Percentiles rank a stretch among this genome's conserved stretches.
These are phyloP conservation scores for Solanum raphanifolium DNA, from an alignment of 257 asterid genomes.

Conservation along the genomic window DNA sequence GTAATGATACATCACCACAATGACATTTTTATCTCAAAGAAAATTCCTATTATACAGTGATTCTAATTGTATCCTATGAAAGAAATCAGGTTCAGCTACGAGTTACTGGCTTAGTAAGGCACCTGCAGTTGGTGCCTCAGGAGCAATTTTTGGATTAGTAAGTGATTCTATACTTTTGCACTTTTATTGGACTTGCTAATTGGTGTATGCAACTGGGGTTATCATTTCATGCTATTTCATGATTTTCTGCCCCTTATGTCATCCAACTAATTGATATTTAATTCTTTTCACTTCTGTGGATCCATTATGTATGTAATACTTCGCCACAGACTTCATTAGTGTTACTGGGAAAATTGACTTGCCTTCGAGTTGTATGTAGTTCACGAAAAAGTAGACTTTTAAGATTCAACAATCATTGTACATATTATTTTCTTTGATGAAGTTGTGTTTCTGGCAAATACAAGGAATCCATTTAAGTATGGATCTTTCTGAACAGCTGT, in stretches of 20 bases:
- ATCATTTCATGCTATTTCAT: not conserved
- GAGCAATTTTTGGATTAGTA: constrained; percentile 92
- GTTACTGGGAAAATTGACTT: not conserved
- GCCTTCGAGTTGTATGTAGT: not conserved
- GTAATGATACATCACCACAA: constrained; percentile 29
- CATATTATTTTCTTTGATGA: not conserved
- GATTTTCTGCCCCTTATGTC: not conserved
- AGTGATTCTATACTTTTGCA: constrained; percentile 8
- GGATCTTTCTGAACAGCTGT: not conserved
- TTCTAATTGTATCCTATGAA: constrained; percentile 12
- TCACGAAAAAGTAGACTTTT: not conserved
- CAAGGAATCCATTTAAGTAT: not conserved
- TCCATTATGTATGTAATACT: not conserved
- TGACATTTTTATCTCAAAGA: constrained; percentile 8
- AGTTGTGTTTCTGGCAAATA: not conserved
- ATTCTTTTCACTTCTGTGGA: not conserved
- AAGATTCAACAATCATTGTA: not conserved
- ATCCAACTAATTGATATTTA: not conserved
- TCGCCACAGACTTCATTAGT: not conserved
- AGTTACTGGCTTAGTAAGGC: constrained; percentile 67
- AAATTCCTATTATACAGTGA: not conserved
- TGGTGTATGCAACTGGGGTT: not conserved
- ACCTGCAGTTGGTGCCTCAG: constrained; percentile 93
- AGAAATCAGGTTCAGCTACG: constrained; percentile 59
- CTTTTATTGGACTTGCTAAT: not conserved